Conservation (phyloP, 1,284 basidiomycete genomes). For the Taiwanofungus camphoratus region DNA sequence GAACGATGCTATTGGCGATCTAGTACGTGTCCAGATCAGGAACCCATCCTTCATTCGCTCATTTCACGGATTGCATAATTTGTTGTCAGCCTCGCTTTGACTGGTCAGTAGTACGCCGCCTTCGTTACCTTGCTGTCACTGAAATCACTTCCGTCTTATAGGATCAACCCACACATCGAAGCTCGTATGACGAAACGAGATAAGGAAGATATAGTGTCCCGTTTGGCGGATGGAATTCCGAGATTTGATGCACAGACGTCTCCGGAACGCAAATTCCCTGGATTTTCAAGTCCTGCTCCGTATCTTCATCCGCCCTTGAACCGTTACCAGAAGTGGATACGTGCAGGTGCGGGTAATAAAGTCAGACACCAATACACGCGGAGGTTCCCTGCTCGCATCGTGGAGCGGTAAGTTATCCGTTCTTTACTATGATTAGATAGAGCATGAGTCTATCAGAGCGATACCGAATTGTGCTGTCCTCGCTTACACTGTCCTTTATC, state of each 20-base stretch:
- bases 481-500: neutral
- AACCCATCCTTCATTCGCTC: too few relatives aligned
- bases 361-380: constrained; percentile 47
- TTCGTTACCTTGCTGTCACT: neutral
- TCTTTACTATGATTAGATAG: neutral
- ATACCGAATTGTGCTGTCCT: too few relatives aligned
- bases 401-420: constrained; percentile 44
- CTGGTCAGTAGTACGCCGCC: constrained; percentile 36
- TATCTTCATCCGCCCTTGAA: constrained; percentile 46
- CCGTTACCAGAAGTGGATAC: constrained; percentile 51
- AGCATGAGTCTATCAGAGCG: neutral
- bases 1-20: constrained; percentile 56
- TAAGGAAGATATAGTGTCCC: constrained; percentile 26
- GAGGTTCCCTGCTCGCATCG: constrained; percentile 30
- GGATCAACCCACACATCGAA: constrained; percentile 45
- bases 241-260: constrained; percentile 32
- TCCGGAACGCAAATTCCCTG: constrained; percentile 27
- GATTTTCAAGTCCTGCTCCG: constrained; percentile 38
- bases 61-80: constrained; percentile 45
- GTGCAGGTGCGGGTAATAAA: constrained; percentile 28
- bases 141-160: constrained; percentile 18
- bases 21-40: constrained; percentile 44
- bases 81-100: constrained; percentile 50
- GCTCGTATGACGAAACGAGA: constrained; percentile 29
- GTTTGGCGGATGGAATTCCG: constrained; percentile 35